These are phyloP conservation scores for Spathaspora girioi DNA, from an alignment of 805 yeast species.

Conservation along the genomic window DNA sequence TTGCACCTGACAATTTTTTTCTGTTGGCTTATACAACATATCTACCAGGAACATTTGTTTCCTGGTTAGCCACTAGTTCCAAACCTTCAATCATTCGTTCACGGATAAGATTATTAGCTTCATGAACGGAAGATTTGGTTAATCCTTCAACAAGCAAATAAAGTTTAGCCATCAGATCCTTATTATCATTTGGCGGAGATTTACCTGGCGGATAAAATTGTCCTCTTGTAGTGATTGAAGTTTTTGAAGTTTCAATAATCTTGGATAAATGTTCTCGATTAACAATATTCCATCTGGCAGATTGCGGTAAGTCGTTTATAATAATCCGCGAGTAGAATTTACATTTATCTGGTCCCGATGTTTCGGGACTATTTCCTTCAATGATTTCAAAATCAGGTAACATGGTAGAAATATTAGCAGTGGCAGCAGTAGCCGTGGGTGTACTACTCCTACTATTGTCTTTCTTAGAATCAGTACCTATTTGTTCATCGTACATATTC, in stretches of 20 bases:
- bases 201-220: slow-evolving; percentile 48
- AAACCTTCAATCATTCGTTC: slow-evolving; percentile 55
- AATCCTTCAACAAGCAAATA: slow-evolving; percentile 76
- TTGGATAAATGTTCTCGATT: slow-evolving; percentile 59
- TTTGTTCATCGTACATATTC: slow-evolving; percentile 28
- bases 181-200: slow-evolving; percentile 46
- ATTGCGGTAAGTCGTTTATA: slow-evolving; percentile 83
- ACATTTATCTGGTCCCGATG: slow-evolving; percentile 52
- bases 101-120: slow-evolving; percentile 57
- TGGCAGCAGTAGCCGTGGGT: slow-evolving; percentile 6
- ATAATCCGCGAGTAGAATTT: slow-evolving; percentile 64
- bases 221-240: slow-evolving; percentile 82
- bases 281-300: slow-evolving; percentile 74
- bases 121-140: slow-evolving; percentile 52
- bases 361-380: slow-evolving; percentile 51
- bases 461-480: neutral
- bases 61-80: slow-evolving; percentile 44
- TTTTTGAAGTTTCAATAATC: slow-evolving; percentile 66
- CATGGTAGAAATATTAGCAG: too few species aligned
- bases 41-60: slow-evolving; percentile 41
- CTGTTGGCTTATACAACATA: slow-evolving; percentile 37
- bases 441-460: neutral
- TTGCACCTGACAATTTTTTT: neutral
- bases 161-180: slow-evolving; percentile 60
- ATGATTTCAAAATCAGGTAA: slow-evolving; percentile 46